Base-by-base conservation (phyloP, 108 stramenopile genomes). In the Fragilariopsis cylindrus region DNA sequence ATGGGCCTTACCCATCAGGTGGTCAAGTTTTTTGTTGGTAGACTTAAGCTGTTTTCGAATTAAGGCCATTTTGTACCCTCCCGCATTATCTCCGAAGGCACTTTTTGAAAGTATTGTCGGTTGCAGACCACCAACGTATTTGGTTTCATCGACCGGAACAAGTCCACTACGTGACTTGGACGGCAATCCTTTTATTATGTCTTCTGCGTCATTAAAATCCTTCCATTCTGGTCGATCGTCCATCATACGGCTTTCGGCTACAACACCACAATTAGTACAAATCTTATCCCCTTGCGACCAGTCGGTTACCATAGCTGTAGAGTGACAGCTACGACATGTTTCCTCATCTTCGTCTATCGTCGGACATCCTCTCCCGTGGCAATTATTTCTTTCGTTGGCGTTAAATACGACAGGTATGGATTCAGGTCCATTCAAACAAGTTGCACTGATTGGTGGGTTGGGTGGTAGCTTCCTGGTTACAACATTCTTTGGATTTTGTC, bases 191-290 rank as follows among this genome's bases (percentile, higher is more conserved):
- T 76, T 82, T 71, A 68, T 78, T 18, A 77, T 45, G 67, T 88
- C 87, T 11, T 81, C 80, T 15, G 62, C 83, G 7, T 85, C 84
- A 50, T 76, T 63, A 58, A 81, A 88, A 30, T 88, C 85, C 56
- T 79, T 76, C 88, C 88, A 89, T 79, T 89, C 88, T 4, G 88
- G 81, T 13, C 88, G 80, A 58, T 68, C 70, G 65, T 89, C 85
- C 44, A 74, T 60, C 48, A 89, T 4, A 11, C 62, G 79, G 7
- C 67, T 79, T 68, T 84, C 85, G 18, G 84, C 77, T 40, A 89
- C 85, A 21, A 87, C 75, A 1, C 88, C 88, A 76, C 88, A 89
- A 55, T 73, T 69, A 44, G 84, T 86, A 67, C 88, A 89, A 40
- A 89, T 77, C 16, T 77, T 84, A 73, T 89, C 88, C 16, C 88